Percentiles rank a stretch among this genome's conserved stretches.
Evolutionary conservation across 2,329 filamentous ascomycete species (phyloP).

Genomic region (Trichoderma guizhouense): DNA sequence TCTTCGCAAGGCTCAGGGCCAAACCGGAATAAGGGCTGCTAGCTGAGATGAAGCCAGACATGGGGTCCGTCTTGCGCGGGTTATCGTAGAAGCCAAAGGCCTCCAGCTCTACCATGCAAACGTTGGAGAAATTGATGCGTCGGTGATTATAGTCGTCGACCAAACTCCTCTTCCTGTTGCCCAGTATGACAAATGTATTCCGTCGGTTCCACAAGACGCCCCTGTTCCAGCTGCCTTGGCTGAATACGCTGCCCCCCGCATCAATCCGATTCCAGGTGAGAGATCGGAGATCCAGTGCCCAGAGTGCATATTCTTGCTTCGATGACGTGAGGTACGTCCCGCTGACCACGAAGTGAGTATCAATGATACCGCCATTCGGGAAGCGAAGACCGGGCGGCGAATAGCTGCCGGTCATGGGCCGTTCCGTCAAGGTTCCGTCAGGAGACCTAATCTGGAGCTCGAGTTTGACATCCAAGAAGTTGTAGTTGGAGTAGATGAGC

Average conservation of each 20-base stretch:
- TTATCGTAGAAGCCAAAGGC: slow-evolving; percentile 98
- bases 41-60: slow-evolving; percentile 80
- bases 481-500: slow-evolving; percentile 99
- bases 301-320: slow-evolving; percentile 96
- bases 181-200: slow-evolving; percentile 93
- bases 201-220: slow-evolving; percentile 89
- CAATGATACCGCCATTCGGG: slow-evolving; percentile 91
- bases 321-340: slow-evolving; percentile 96
- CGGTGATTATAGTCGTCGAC: slow-evolving; percentile 98
- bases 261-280: slow-evolving; percentile 95
- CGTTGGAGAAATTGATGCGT: slow-evolving; percentile 93
- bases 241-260: slow-evolving; percentile 89
- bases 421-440: slow-evolving; percentile 81
- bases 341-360: slow-evolving; percentile 94
- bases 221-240: slow-evolving; percentile 95
- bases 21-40: slow-evolving; percentile 65
- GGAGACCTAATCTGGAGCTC: slow-evolving; percentile 85
- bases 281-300: slow-evolving; percentile 85
- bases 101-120: slow-evolving; percentile 95
- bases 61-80: slow-evolving; percentile 71
- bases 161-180: slow-evolving; percentile 86
- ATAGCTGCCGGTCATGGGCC: slow-evolving; percentile 80
- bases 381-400: slow-evolving; percentile 92
- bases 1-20: slow-evolving; percentile 55
- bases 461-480: slow-evolving; percentile 94